Base-by-base conservation (phyloP, 2,329 filamentous ascomycete genomes). In the Corynespora cassiicola region DNA sequence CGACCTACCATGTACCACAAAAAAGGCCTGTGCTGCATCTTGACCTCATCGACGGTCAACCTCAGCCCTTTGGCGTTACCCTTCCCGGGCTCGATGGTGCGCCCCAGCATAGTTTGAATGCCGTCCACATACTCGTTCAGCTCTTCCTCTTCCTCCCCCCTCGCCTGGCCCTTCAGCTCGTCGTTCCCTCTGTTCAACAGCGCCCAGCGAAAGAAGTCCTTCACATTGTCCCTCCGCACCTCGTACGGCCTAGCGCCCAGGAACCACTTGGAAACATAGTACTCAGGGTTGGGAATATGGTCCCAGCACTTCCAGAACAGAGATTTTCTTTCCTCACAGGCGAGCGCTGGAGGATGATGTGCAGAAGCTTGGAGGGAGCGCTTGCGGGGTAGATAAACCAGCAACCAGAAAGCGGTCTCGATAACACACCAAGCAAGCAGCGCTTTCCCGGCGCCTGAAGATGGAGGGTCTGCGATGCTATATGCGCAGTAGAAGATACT, bases 171-270 rank as follows among this genome's bases (percentile, higher is more conserved):
- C 3, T 52, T 52, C 12, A 54, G 53, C 17, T 69, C 66, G 31
- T 63, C 60, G 4, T 74, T 66, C 7, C 68, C 71, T 7, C 70
- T 68, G 45, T 85, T 82, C 42, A 85, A 80, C 54, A 88, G 82
- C 1, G 80, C 84, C 86, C 86, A 89, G 7, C 79, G 71, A 15
- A 86, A 63, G 51, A 87, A 88, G 45, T 86, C 81, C 49, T 75
- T 76, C 35, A 88, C 65, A 53, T 88, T 87, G n/a, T 87, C 83
- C n/a, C 78, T 71, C 28, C 76, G 73, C 37, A 89, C 81, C 21
- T 85, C 81, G 12, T 71, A 61, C 1, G 72, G 40, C 7, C 76
- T 70, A 2, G 84, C 80, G 20, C 79, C 80, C n/a, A 82, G 71
- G 48, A 88, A 87, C 86, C 86, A 89, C 43, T 75, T 73, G 31